Base-by-base conservation (phyloP, 148 eudicot species). In the Selenicereus undatus region DNA sequence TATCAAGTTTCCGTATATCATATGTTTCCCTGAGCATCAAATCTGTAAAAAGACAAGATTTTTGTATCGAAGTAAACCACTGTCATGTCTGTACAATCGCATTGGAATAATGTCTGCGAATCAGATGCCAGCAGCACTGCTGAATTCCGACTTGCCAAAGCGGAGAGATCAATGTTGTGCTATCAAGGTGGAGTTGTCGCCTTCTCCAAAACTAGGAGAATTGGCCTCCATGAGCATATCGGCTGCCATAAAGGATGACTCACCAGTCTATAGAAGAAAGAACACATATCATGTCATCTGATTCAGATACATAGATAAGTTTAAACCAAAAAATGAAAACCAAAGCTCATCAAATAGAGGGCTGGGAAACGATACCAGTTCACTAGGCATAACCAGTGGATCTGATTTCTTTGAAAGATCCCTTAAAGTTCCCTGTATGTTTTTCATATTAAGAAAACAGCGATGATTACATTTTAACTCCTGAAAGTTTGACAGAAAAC, bases 361-460 rank as follows among this genome's bases (percentile, higher is more conserved):
- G 60, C 39, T 56, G 17, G 56, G 58, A 70, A 45, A 42, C 51
- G 24, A 29, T 84, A 84, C 86, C 86, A 78, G 58, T 78, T 84
- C 86, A 69, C 56, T 81, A 27, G 86, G 78, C 79, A 84, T 68
- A 27, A 42, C 62, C 74, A 71, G 79, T 16, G 51, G 76, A 42
- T 84, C 84, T 0, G 69, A 84, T 85, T 80, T 90, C 90, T 89
- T 89, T 5, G 91, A 75, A 79, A 90, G 85, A 76, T 89, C 91
- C 78, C 93, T 87, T 84, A 90, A 80, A 76, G 82, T 80, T 29
- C 93, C 90, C 93, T 90, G 89, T 78, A 80, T 10, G 68, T 16
- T 20, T 64, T 82, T 48, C 42, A 78, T 8, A 79, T 73, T 13
- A 50, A 32, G 50, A 74, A 79, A 84, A 22, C 14, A 62, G 32